Percentiles rank a stretch among this genome's conserved stretches.
phyloP scores from a whole-genome alignment of 306 rosid genomes.

The Rosa chinensis region DNA sequence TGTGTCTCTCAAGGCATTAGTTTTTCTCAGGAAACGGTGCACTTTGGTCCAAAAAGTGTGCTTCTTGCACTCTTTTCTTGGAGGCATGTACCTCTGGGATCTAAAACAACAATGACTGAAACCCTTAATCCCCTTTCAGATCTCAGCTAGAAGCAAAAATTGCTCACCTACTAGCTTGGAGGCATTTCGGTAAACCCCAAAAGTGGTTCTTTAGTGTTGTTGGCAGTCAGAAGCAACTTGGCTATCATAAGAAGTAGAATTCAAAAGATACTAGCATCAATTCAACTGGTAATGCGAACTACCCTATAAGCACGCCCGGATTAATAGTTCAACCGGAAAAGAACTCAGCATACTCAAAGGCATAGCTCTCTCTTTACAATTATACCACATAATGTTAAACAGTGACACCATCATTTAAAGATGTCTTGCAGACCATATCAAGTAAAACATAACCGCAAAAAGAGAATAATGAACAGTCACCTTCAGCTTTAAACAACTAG shows the following conservation, averaged over 20 bases:
- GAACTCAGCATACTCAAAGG: neutral
- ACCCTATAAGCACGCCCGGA: neutral
- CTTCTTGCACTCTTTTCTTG: neutral
- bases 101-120: neutral
- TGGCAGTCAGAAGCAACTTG: neutral
- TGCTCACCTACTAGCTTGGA: neutral
- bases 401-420: neutral
- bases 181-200: neutral
- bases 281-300: neutral
- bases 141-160: neutral
- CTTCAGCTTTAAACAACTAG: neutral
- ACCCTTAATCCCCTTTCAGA: neutral
- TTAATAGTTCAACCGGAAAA: neutral
- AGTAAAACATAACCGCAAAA: neutral
- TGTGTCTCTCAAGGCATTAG: no score
- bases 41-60: neutral
- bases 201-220: neutral
- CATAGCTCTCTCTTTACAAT: neutral
- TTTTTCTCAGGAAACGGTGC: no score
- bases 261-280: neutral
- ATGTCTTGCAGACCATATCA: neutral
- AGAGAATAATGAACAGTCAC: neutral
- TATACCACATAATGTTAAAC: neutral
- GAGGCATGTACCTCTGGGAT: neutral
- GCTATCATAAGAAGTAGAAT: neutral